Evolutionary conservation across 2,329 filamentous ascomycete species (phyloP).

Genomic region (Zymoseptoria pseudotritici): DNA sequence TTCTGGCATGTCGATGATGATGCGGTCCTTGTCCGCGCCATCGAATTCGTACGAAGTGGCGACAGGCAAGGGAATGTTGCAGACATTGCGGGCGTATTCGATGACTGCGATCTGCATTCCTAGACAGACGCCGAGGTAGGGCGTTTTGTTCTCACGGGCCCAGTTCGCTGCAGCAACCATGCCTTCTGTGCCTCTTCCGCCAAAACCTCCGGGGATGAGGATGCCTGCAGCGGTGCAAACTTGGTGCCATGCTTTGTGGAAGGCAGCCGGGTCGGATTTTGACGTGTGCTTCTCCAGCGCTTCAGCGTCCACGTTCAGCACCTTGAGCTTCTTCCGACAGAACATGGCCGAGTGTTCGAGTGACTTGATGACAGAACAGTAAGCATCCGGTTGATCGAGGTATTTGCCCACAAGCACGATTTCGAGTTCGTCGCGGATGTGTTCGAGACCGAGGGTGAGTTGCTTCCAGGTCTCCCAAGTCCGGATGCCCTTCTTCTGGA

Average conservation of each 20-base stretch:
- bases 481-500: conserved; percentile 55
- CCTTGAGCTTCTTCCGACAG: conserved; percentile 68
- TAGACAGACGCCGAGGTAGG: conserved; percentile 83
- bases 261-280: conserved; percentile 59
- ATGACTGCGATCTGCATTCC: conserved; percentile 92
- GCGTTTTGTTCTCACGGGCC: conserved; percentile 72
- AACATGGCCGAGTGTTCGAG: conserved; percentile 89
- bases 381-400: conserved; percentile 73
- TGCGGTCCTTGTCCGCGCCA: conserved; percentile 54
- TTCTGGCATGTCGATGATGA: conserved; percentile 91
- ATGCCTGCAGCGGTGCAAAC: conserved; percentile 64
- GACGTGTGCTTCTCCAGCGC: conserved; percentile 65
- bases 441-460: conserved; percentile 60
- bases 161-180: conserved; percentile 86
- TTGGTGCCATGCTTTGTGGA: conserved; percentile 72
- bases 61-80: conserved; percentile 47
- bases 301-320: conserved; percentile 78
- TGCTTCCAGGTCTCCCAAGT: conserved; percentile 74
- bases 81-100: conserved; percentile 73
- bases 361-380: conserved; percentile 75
- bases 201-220: conserved; percentile 72
- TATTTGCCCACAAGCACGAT: conserved; percentile 95
- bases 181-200: conserved; percentile 72
- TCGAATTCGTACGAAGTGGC: conserved; percentile 53
- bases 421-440: conserved; percentile 60